Conservation (phyloP, 495 filamentous ascomycete genomes). For the Penicillium soppii region DNA sequence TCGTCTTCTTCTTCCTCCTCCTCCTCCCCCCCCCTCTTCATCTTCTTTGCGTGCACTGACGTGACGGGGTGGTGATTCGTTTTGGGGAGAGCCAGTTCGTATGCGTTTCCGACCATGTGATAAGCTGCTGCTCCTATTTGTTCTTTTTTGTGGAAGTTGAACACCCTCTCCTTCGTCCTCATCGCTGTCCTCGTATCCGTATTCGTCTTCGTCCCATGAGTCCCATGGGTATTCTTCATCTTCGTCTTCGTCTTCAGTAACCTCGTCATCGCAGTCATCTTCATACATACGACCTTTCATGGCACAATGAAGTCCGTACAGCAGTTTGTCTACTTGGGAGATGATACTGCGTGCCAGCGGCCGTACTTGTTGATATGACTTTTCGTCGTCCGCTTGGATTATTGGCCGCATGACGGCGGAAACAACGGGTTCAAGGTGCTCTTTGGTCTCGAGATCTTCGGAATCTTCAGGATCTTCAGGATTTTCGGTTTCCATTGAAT, state of each 20-base stretch:
- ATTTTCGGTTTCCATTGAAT: no score
- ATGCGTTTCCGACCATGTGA: slow-evolving; percentile 33
- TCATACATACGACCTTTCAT: slow-evolving; percentile 42
- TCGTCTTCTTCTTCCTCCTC: no score
- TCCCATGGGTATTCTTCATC: neutral
- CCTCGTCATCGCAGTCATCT: slow-evolving; percentile 24
- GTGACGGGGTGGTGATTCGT: slow-evolving; percentile 11
- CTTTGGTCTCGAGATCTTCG: slow-evolving; percentile 5
- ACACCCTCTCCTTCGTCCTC: no score
- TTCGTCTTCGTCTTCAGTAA: slow-evolving; percentile 18
- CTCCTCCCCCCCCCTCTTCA: no score
- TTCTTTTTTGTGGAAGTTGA: slow-evolving; percentile 9
- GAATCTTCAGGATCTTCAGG: no score
- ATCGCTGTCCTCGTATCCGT: slow-evolving; percentile 16
- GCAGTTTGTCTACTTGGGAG: slow-evolving; percentile 60
- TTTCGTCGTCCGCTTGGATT: slow-evolving; percentile 61
- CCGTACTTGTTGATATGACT: slow-evolving; percentile 56
- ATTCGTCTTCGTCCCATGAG: slow-evolving; percentile 21
- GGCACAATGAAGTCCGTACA: slow-evolving; percentile 64
- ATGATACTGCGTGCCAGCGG: slow-evolving; percentile 66
- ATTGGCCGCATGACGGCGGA: slow-evolving; percentile 35
- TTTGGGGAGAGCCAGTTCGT: slow-evolving; percentile 6
- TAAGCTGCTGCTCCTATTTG: slow-evolving; percentile 18
- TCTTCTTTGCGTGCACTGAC: neutral
- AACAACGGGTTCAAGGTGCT: slow-evolving; percentile 12